A percentile compares a stretch with the other conserved stretches of the same genome.
Evolutionary conservation across 495 filamentous ascomycete genomes (phyloP).

Genomic region (Lasiosphaeria miniovina): DNA sequence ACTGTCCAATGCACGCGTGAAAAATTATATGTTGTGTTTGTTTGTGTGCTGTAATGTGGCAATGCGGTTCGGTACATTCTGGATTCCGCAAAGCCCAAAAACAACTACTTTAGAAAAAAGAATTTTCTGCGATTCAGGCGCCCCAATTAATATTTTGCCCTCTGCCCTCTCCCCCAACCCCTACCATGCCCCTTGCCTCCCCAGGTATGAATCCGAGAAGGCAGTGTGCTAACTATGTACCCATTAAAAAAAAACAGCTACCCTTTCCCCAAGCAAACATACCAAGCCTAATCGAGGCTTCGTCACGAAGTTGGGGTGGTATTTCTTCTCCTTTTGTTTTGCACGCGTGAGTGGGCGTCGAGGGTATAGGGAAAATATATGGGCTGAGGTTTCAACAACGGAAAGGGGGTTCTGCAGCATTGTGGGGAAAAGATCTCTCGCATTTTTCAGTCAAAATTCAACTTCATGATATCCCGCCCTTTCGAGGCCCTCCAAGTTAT

Average conservation of each 20-base stretch:
- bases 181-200: too few relatives aligned
- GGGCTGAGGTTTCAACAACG: constrained; percentile 7
- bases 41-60: too few relatives aligned
- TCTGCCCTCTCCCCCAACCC: too few relatives aligned
- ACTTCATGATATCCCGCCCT: constrained; percentile 18
- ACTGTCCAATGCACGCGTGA: too few relatives aligned
- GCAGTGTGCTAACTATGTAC: neutral
- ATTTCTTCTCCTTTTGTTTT: neutral
- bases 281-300: neutral
- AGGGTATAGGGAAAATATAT: neutral
- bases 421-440: constrained; percentile 6
- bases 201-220: too few relatives aligned
- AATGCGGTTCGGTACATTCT: too few relatives aligned
- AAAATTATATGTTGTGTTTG: too few relatives aligned
- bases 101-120: neutral
- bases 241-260: constrained; percentile 14
- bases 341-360: constrained; percentile 1
- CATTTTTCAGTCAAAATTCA: constrained; percentile 24
- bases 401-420: constrained; percentile 2
- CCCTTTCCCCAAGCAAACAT: constrained; percentile 54
- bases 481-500: neutral
- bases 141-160: too few relatives aligned
- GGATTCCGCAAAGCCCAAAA: neutral
- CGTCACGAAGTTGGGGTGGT: neutral
- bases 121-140: too few relatives aligned